These are phyloP conservation scores for Cucumis melo DNA, from an alignment of 306 rosid species.

Conservation along the genomic window DNA sequence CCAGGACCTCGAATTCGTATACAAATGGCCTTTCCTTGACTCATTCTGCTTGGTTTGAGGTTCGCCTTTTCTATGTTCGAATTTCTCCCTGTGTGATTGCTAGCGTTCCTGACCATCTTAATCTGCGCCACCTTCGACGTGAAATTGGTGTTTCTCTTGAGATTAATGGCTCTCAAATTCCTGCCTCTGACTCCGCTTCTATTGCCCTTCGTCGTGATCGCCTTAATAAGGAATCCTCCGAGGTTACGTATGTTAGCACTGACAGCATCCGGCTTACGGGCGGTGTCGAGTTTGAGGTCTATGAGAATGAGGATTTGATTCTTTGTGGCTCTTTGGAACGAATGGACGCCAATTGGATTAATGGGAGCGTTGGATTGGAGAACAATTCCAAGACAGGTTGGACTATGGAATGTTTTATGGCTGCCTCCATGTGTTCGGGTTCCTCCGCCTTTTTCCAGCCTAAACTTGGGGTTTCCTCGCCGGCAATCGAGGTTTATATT, in stretches of 20 bases:
- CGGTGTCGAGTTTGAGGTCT: slow-evolving; percentile 62
- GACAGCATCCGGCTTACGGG: slow-evolving; percentile 56
- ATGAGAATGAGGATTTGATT: slow-evolving; percentile 55
- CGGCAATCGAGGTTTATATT: slow-evolving; percentile 64
- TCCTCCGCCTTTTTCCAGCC: slow-evolving; percentile 65
- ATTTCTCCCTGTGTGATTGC: slow-evolving; percentile 45
- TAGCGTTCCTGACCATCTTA: slow-evolving; percentile 46
- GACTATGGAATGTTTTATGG: slow-evolving; percentile 64
- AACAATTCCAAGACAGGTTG: slow-evolving; percentile 37
- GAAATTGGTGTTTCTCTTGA: slow-evolving; percentile 53
- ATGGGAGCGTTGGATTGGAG: slow-evolving; percentile 26
- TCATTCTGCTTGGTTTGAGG: slow-evolving; percentile 47
- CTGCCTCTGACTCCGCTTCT: slow-evolving; percentile 25
- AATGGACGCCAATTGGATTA: slow-evolving; percentile 43
- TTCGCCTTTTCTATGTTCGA: slow-evolving; percentile 57
- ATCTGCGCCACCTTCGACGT: slow-evolving; percentile 40
- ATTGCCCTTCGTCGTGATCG: slow-evolving; percentile 58
- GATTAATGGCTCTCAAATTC: slow-evolving; percentile 40
- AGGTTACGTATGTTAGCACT: slow-evolving; percentile 87
- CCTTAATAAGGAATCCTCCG: slow-evolving; percentile 49
- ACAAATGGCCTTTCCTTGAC: slow-evolving; percentile 24
- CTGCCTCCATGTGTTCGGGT: slow-evolving; percentile 40
- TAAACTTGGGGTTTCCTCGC: slow-evolving; percentile 54
- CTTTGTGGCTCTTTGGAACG: slow-evolving; percentile 72
- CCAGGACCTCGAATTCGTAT: slow-evolving; percentile 30